phyloP scores from a whole-genome alignment of 371 early-diverging fungal species.

The Basidiobolus meristosporus region DNA sequence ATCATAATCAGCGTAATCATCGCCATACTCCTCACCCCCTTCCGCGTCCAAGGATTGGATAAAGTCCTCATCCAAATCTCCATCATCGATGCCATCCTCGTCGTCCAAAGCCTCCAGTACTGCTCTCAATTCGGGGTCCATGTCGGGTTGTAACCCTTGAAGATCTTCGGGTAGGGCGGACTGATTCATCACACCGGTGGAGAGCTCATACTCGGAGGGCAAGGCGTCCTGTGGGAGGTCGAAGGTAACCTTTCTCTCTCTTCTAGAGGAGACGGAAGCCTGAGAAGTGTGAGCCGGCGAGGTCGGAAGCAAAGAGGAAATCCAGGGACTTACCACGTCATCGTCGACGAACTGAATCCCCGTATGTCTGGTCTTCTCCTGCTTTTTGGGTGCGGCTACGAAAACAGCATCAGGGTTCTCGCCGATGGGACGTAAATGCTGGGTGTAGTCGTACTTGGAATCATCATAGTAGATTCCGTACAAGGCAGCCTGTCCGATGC shows the following conservation, averaged over 20 bases:
- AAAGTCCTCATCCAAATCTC: constrained; percentile 51
- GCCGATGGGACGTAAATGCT: constrained; percentile 83
- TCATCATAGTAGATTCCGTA: constrained; percentile 81
- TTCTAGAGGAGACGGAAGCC: not conserved
- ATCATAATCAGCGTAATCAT: constrained; percentile 11
- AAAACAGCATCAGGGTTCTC: constrained; percentile 52
- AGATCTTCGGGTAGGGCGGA: constrained; percentile 19
- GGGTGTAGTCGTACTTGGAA: constrained; percentile 76
- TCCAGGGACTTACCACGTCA: not conserved
- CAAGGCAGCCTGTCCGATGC: constrained; percentile 51
- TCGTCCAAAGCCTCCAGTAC: constrained; percentile 80
- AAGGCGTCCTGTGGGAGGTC: constrained; percentile 55
- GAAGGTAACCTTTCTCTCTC: constrained; percentile 8
- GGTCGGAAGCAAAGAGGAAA: not conserved
- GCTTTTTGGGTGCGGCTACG: constrained; percentile 34
- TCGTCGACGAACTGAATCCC: constrained; percentile 4
- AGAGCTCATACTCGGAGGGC: constrained; percentile 40
- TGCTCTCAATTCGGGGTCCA: constrained; percentile 67
- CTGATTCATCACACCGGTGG: constrained; percentile 18
- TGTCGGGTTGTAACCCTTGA: constrained; percentile 47
- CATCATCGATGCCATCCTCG: constrained; percentile 57
- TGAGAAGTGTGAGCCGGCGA: not conserved
- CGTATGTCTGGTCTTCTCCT: constrained; percentile 9
- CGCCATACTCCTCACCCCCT: constrained; percentile 17
- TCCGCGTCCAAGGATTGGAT: constrained; percentile 35